Conservation (phyloP, 805 yeast species). For the Candida awuae region DNA sequence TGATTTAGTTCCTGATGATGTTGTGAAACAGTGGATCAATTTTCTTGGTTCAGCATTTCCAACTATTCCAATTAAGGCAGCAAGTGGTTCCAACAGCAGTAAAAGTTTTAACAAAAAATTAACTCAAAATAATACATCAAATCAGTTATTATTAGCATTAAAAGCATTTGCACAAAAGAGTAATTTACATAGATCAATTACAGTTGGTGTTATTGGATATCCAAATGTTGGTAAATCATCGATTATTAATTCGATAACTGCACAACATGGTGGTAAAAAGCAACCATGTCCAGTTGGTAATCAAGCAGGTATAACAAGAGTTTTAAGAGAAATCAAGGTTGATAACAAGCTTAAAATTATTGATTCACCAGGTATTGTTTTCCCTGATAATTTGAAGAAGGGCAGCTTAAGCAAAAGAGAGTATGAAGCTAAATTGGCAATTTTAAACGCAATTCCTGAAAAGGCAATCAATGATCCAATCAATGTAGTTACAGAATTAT, state of each 20-base stretch:
- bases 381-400: conserved; percentile 47
- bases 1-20: conserved; percentile 83
- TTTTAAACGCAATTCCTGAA: conserved; percentile 84
- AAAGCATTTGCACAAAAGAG: conserved; percentile 80
- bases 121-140: conserved; percentile 64
- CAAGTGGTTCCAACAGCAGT: conserved; percentile 64
- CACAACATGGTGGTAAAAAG: conserved; percentile 62
- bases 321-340: conserved; percentile 83
- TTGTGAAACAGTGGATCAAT: conserved; percentile 74
- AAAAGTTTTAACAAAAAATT: conserved; percentile 65
- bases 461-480: conserved; percentile 78
- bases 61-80: conserved; percentile 79
- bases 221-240: conserved; percentile 97
- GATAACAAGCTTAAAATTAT: conserved; percentile 82
- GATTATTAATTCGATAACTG: conserved; percentile 79
- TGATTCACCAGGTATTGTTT: conserved; percentile 97
- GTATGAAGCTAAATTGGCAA: conserved; percentile 81
- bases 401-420: conserved; percentile 43
- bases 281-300: conserved; percentile 94
- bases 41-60: conserved; percentile 80
- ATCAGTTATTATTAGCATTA: conserved; percentile 65
- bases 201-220: conserved; percentile 94
- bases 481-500: conserved; percentile 67
- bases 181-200: conserved; percentile 78
- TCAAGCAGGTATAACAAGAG: conserved; percentile 94